phyloP scores from a whole-genome alignment of 1,139 yeast genomes.

The Pichia norvegensis region DNA sequence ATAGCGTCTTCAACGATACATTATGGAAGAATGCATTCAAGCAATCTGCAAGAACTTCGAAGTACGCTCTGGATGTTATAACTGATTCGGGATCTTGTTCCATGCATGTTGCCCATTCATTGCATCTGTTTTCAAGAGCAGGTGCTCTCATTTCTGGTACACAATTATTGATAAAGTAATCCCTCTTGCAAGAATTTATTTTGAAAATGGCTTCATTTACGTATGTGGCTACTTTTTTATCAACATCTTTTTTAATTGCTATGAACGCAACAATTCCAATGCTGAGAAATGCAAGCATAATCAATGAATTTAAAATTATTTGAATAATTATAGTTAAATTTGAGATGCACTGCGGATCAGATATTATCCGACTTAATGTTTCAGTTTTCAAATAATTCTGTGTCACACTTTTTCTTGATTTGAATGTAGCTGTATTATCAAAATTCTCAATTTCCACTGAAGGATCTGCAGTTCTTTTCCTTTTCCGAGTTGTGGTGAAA shows the following conservation, averaged over 20 bases:
- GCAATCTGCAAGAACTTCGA: conserved; percentile 28
- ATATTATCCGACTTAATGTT: conserved; percentile 13
- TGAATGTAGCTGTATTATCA: background rate
- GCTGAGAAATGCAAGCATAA: conserved; percentile 45
- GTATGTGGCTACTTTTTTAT: conserved; percentile 57
- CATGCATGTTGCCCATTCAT: conserved; percentile 79
- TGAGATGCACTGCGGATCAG: conserved; percentile 55
- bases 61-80: conserved; percentile 32
- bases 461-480: conserved; percentile 5
- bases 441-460: background rate
- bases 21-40: conserved; percentile 27
- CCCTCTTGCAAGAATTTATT: conserved; percentile 61
- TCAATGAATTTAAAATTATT: conserved; percentile 52
- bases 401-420: background rate
- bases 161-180: conserved; percentile 70
- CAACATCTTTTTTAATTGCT: conserved; percentile 57
- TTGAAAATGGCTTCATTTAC: conserved; percentile 55
- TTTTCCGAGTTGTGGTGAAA: conserved; percentile 13
- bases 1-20: conserved; percentile 20
- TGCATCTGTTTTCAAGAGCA: conserved; percentile 66
- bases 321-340: conserved; percentile 67
- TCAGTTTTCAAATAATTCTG: background rate
- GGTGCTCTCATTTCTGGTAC: conserved; percentile 51
- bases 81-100: conserved; percentile 71
- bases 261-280: conserved; percentile 52